Evolutionary conservation across 2,329 filamentous ascomycete genomes (phyloP), one percentile per base, ranked within the genome.

Genomic region (Colletotrichum lindemuthianum): DNA sequence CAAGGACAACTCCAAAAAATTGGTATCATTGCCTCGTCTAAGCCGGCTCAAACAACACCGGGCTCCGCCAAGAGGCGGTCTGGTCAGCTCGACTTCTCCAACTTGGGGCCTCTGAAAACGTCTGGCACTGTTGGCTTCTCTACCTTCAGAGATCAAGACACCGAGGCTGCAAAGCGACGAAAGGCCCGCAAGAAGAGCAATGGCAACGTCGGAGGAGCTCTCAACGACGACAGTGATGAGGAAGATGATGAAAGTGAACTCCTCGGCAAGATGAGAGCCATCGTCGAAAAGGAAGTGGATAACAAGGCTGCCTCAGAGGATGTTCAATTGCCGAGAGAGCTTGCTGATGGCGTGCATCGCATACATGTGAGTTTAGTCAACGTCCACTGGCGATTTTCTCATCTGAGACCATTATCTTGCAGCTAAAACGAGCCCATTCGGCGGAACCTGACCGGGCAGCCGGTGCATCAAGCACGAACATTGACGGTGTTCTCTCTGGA

Each of bases 1-100:
- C 33, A 69, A 97, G 93, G 93, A 56, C 96, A 99, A 89, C 83
- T 99, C 54, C 90, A 94, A 73, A 99, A 98, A 79, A 97, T 99
- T 90, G 95, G 95, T 41, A 92, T 99, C 41, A 79, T 97, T 36
- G 85, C 89, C 47, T 84, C 89, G 8, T 77, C 87, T 5, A 95
- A 93, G 75, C 78, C 84, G 12, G 80, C 87, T 24, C 87, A 90
- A 60, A 82, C 87, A 12, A 86, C 87, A 0, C 83, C 88, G 1
- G 82, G 82, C 43, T 83, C 85, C 8, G 78, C 80, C n/a, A 96
- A 96, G 78, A 86, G 94, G 71, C 90, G 93, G 71, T 96, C 93
- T 4, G 86, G 90, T 8, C 91, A 93, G 70, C 85, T 94, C 1
- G 93, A 97, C 77, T 95, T 98, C 72, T 90, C 92, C 12, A 93